phyloP scores from a whole-genome alignment of 169 alveolate species.

The Eimeria necatrix region DNA sequence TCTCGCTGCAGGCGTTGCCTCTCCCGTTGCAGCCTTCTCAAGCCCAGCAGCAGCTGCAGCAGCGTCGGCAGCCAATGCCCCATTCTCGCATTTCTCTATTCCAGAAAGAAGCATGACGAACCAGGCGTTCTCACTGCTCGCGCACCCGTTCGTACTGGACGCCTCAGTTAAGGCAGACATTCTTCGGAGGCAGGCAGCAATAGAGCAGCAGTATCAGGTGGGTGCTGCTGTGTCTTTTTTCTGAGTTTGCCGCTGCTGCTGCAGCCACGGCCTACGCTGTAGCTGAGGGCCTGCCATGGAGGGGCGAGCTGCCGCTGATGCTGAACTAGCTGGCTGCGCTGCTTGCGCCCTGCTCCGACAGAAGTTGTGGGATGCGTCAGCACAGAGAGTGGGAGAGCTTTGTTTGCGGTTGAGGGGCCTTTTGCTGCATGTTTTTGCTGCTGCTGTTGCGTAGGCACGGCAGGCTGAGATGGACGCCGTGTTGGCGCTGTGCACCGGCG shows the following conservation, averaged over 20 bases:
- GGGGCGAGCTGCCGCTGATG: neutral
- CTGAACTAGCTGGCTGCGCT: neutral
- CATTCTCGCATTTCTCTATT: neutral
- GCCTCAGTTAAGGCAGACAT: conserved; percentile 63
- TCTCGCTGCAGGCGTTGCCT: neutral
- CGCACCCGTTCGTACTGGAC: conserved; percentile 69
- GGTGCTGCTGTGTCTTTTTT: neutral
- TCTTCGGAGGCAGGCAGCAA: conserved; percentile 36
- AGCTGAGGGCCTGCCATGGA: neutral
- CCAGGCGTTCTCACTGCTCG: conserved; percentile 39
- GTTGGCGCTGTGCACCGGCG: conserved; percentile 19
- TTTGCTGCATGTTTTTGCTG: neutral
- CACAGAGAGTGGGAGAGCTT: too few species aligned
- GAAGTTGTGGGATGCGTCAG: too few species aligned
- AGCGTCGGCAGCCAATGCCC: neutral
- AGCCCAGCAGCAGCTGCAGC: conserved; percentile 18
- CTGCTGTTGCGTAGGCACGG: conserved; percentile 39
- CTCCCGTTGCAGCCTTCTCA: conserved; percentile 10
- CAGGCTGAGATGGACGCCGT: conserved; percentile 53
- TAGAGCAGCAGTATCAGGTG: conserved; percentile 63
- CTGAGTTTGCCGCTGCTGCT: neutral
- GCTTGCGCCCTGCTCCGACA: neutral
- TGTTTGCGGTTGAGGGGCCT: neutral
- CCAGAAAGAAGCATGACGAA: neutral
- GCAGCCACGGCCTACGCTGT: neutral